Percentiles rank a stretch among this genome's conserved stretches.
These are phyloP conservation scores for Anaeromyces robustus DNA, from an alignment of 192 early-diverging fungal species.

Conservation along the genomic window DNA sequence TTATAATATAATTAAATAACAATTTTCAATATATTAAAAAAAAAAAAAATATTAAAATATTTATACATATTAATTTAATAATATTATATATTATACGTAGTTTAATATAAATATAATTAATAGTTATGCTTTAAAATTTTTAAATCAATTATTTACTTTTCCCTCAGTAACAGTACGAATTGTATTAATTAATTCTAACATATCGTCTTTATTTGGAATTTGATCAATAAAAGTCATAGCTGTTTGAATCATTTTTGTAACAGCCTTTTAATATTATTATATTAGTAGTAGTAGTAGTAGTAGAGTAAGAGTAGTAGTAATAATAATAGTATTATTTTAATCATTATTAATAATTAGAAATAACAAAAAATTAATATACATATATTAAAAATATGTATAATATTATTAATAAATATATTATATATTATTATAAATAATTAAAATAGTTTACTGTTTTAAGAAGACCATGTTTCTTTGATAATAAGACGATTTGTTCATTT, in stretches of 20 bases:
- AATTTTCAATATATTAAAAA: too few relatives aligned
- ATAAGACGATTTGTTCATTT: slow-evolving; percentile 75
- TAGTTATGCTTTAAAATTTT: too few relatives aligned
- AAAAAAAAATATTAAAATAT: too few relatives aligned
- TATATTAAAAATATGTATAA: not conserved
- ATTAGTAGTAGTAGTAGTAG: too few relatives aligned
- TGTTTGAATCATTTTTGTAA: slow-evolving; percentile 87
- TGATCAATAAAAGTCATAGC: slow-evolving; percentile 76
- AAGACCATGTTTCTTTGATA: slow-evolving; percentile 96
- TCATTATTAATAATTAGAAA: too few relatives aligned
- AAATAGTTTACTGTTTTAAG: slow-evolving; percentile 54
- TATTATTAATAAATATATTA: not conserved
- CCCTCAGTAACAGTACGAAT: slow-evolving; percentile 91
- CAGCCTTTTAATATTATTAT: slow-evolving; percentile 54
- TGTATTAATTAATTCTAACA: slow-evolving; percentile 84
- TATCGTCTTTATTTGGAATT: slow-evolving; percentile 62
- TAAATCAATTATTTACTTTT: slow-evolving; percentile 57
- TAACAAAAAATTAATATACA: too few relatives aligned
- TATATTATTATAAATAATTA: not conserved
- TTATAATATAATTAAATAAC: too few relatives aligned
- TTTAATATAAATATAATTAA: too few relatives aligned
- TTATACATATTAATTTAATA: too few relatives aligned
- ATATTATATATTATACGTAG: too few relatives aligned
- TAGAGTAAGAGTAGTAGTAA: too few relatives aligned
- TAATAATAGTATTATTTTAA: too few relatives aligned